Conservation (phyloP, 768 basidiomycete species). For the Leccinum fibrillosum region DNA sequence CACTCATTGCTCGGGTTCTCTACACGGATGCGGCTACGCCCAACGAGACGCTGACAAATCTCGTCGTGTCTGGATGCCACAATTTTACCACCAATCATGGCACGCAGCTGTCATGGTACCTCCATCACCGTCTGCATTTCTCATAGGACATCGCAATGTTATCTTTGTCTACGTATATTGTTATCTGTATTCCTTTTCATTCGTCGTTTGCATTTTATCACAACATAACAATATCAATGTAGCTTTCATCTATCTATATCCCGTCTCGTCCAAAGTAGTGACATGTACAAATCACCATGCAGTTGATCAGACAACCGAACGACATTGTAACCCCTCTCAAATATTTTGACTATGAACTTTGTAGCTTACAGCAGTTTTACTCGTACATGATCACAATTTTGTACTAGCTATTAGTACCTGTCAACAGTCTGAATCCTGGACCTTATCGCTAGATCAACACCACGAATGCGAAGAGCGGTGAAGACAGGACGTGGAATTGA, state of each 20-base stretch:
- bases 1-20: conserved; percentile 45
- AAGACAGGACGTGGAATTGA: no score
- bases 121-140: conserved; percentile 25
- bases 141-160: conserved; percentile 10
- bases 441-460: not conserved
- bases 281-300: not conserved
- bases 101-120: conserved; percentile 24
- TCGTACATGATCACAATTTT: no score
- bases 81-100: conserved; percentile 19
- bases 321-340: not conserved
- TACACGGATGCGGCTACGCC: conserved; percentile 35
- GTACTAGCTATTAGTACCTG: no score
- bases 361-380: no score
- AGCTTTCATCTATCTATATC: no score
- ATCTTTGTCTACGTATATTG: not conserved
- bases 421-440: not conserved
- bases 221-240: not conserved
- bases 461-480: no score
- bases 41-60: conserved; percentile 24
- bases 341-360: no score
- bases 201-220: not conserved
- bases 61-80: conserved; percentile 25
- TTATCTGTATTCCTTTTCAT: conserved; percentile 7
- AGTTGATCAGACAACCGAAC: not conserved
- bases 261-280: not conserved